Conservation (phyloP, 345 rosid species). For the Raphanus sativus region DNA sequence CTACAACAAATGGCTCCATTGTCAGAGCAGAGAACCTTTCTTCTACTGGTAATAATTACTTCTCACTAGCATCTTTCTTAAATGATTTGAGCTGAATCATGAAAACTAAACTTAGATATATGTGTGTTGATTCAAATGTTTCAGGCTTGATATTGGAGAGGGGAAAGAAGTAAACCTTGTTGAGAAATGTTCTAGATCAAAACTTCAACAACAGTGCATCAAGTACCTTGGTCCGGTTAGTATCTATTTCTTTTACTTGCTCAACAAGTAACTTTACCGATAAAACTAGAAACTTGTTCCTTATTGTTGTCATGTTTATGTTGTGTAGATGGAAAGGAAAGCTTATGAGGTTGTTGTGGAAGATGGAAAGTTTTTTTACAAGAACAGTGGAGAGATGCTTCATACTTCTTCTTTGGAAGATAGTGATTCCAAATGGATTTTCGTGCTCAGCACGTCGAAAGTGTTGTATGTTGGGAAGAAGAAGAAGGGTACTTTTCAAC, state of each 20-base stretch:
- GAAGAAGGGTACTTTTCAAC: constrained; percentile 81
- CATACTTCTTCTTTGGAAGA: constrained; percentile 46
- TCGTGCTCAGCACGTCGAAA: constrained; percentile 82
- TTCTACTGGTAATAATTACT: constrained; percentile 80
- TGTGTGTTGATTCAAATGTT: constrained; percentile 22
- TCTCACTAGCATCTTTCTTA: neutral
- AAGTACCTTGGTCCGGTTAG: constrained; percentile 94
- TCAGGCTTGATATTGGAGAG: constrained; percentile 96
- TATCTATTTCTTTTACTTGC: constrained; percentile 3
- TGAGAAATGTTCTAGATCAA: constrained; percentile 69
- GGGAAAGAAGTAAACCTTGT: constrained; percentile 77
- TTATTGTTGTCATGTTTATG: neutral
- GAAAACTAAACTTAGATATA: constrained; percentile 11
- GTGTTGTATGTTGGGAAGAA: constrained; percentile 76
- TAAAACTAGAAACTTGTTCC: constrained; percentile 15
- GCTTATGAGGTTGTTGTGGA: constrained; percentile 72
- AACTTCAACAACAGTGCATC: constrained; percentile 88
- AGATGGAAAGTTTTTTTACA: constrained; percentile 67
- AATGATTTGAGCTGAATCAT: constrained; percentile 5
- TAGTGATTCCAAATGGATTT: constrained; percentile 77
- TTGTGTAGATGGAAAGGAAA: constrained; percentile 71
- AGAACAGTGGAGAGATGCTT: constrained; percentile 63
- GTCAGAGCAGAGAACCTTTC: constrained; percentile 92
- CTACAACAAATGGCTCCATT: constrained; percentile 69
- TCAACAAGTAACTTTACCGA: constrained; percentile 10